Evolutionary conservation across 163 green algal species (phyloP).

Genomic region (Coccomyxa subellipsoidea): DNA sequence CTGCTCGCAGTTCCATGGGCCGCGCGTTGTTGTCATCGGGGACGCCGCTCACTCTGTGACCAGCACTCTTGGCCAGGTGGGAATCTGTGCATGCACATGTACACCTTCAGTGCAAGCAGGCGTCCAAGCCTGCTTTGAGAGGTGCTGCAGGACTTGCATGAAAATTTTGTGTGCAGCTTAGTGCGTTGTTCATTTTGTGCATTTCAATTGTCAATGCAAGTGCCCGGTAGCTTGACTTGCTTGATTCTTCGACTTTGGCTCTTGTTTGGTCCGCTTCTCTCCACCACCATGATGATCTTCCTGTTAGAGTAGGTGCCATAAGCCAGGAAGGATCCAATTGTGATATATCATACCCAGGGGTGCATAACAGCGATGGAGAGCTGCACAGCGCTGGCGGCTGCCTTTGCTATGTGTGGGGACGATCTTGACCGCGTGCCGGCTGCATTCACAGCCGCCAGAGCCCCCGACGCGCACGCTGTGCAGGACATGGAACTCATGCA

Average conservation of each 20-base stretch:
- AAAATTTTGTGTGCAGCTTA: too few relatives aligned
- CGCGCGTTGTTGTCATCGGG: conserved; percentile 37
- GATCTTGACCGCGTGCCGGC: neutral
- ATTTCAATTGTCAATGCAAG: neutral
- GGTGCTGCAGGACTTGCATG: too few relatives aligned
- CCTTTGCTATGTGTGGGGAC: conserved; percentile 10
- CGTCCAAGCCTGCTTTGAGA: too few relatives aligned
- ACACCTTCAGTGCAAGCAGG: too few relatives aligned
- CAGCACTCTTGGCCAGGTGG: conserved; percentile 30
- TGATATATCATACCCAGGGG: conserved; percentile 7
- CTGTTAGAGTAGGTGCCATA: too few relatives aligned
- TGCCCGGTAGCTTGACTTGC: too few relatives aligned
- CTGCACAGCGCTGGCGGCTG: conserved; percentile 21
- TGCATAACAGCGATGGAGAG: conserved; percentile 46
- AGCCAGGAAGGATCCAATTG: neutral
- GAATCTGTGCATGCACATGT: neutral
- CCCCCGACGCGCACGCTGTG: conserved; percentile 7
- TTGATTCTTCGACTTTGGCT: too few relatives aligned
- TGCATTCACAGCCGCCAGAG: neutral
- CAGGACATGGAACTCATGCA: conserved; percentile 19
- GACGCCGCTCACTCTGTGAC: conserved; percentile 50
- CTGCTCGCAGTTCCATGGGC: conserved; percentile 25
- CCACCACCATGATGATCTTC: too few relatives aligned
- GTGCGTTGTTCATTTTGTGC: too few relatives aligned
- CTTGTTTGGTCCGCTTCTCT: too few relatives aligned